Percentiles rank a stretch among this genome's conserved stretches.
Evolutionary conservation across 176 grass and related monocot genomes (phyloP).

Genomic region (Zea luxurians): DNA sequence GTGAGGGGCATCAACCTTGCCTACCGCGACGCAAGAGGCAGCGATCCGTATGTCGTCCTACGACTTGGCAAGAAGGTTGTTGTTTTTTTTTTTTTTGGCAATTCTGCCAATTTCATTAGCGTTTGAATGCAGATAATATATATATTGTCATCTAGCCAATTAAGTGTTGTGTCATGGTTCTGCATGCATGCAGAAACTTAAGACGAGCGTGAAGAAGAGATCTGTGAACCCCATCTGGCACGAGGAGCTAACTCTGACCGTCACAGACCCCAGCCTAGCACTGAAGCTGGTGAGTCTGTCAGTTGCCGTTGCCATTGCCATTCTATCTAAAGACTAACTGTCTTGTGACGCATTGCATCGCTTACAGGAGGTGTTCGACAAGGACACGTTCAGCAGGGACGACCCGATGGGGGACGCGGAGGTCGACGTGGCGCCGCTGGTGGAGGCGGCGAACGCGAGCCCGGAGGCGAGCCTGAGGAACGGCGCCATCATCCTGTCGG

Average conservation of each 20-base stretch:
- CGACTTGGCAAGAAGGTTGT: constrained; percentile 64
- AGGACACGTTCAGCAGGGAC: constrained; percentile 65
- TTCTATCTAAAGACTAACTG: not conserved
- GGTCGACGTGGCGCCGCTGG: constrained; percentile 40
- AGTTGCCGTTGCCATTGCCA: not conserved
- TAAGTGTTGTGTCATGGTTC: not conserved
- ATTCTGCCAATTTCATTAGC: not conserved
- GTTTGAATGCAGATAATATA: not conserved
- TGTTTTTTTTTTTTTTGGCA: not conserved
- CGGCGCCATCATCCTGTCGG: constrained; percentile 24
- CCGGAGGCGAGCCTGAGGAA: not conserved
- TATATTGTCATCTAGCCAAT: not conserved
- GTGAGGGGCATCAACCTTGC: constrained; percentile 78
- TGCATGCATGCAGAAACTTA: constrained; percentile 51
- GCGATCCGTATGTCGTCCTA: constrained; percentile 84
- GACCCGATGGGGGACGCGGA: constrained; percentile 70
- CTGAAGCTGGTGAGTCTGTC: constrained; percentile 53
- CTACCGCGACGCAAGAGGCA: constrained; percentile 79
- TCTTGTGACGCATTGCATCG: not conserved
- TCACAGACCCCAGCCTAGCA: constrained; percentile 37
- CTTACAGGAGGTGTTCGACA: constrained; percentile 58
- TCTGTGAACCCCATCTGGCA: constrained; percentile 70
- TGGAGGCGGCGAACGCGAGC: constrained; percentile 41
- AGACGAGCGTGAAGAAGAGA: constrained; percentile 74
- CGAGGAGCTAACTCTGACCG: constrained; percentile 54